These are phyloP conservation scores for Komagataea norvegica DNA, from an alignment of 1,139 yeast genomes.

Conservation along the genomic window DNA sequence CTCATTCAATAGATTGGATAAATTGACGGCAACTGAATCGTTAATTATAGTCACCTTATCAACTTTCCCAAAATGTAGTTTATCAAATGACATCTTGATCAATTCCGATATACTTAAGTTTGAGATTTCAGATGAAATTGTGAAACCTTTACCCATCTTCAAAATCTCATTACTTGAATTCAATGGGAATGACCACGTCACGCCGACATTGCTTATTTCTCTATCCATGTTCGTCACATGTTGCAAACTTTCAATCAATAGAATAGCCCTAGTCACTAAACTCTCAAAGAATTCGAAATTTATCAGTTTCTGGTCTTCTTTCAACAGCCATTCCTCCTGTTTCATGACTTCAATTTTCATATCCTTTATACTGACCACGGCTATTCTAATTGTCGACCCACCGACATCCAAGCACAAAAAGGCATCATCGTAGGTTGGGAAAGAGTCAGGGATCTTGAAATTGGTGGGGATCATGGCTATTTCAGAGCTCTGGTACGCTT, in stretches of 20 bases:
- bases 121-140: constrained; percentile 21
- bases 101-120: constrained; percentile 18
- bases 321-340: constrained; percentile 15
- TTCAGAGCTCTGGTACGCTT: background rate
- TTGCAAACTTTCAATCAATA: constrained; percentile 2
- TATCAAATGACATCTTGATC: constrained; percentile 14
- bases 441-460: background rate
- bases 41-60: constrained; percentile 26
- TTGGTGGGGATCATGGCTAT: constrained; percentile 8
- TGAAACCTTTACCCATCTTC: constrained; percentile 34
- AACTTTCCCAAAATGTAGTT: constrained; percentile 14
- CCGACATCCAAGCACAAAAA: constrained; percentile 23
- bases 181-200: constrained; percentile 34
- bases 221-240: background rate
- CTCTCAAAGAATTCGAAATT: constrained; percentile 26
- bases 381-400: constrained; percentile 23
- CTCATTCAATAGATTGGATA: constrained; percentile 15
- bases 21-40: constrained; percentile 32
- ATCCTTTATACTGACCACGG: constrained; percentile 7
- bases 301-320: constrained; percentile 21
- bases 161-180: constrained; percentile 25
- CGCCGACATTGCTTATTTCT: constrained; percentile 20
- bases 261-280: constrained; percentile 18
- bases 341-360: background rate
- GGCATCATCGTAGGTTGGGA: constrained; percentile 5